Evolutionary conservation across 2,329 filamentous ascomycete genomes (phyloP), one percentile per base, ranked within the genome.

Genomic region (Dothideomycetes sp.): DNA sequence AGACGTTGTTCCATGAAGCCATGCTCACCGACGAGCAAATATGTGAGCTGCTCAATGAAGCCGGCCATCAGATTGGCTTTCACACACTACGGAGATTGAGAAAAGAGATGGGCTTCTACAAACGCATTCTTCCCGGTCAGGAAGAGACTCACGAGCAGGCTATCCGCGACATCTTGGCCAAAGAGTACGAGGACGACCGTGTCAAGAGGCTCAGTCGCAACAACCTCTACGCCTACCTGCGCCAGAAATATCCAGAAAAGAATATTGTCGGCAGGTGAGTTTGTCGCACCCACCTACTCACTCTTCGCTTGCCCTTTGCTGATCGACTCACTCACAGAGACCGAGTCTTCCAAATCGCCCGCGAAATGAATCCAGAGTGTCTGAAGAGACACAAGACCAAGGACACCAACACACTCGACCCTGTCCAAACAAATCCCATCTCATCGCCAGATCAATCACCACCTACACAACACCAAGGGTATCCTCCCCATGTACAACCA

Each of bases 281-380:
- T 12, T 4, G 23, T 12, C 23, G 23, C 7, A 24, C 23, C 23
- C 7, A 24, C 7, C 12, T 7, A 12, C 23, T 24, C 7, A 24
- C 7, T 24, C 23, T 24, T 12, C 12, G 23, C 15, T 16, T 6
- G n/a, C n/a, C n/a, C n/a, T n/a, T n/a, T n/a, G n/a, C n/a, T n/a
- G n/a, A n/a, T n/a, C n/a, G n/a, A n/a, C n/a, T n/a, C n/a, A n/a
- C n/a, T n/a, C 12, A 18, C 12, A 31, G 36, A 20, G 36, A 40
- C 12, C 36, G 36, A 7, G 36, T 40, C 1, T 40, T 24, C 16
- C 18, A 25, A 13, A 31, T 40, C 27, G 36, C 36, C 16, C 36
- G 36, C 15, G 36, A 40, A 8, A 40, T 40, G 22, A 40, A 40
- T n/a, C 28, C 36, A 1, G 9, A 13, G n/a, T n/a, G n/a, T 2